Evolutionary conservation across 2,329 filamentous ascomycete species (phyloP), one percentile per base, ranked within the genome.

Genomic region (Claviceps lovelessii): DNA sequence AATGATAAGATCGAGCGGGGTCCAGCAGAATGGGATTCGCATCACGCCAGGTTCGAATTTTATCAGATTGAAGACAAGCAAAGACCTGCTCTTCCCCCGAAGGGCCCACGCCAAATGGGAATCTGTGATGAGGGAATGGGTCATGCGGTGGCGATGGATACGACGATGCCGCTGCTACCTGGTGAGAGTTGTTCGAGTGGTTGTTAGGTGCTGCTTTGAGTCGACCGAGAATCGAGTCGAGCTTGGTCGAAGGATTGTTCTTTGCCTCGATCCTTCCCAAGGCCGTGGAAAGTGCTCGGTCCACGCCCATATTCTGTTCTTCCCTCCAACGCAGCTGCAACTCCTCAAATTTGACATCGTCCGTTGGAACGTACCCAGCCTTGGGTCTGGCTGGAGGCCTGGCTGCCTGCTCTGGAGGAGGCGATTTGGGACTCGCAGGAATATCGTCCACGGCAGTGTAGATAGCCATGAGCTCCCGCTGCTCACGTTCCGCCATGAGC

Each of bases 401-500:
- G 3, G 59, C 55, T 15, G 60, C 57, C 33, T 47, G 55, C 59
- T 74, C 73, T 8, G 63, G 67, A 1, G 65, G 65, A 0, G 79
- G 79, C 13, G 78, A 81, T 61, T 77, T 77, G 13, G 79, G 78
- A 4, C 77, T 76, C 2, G 73, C 68, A 1, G 79, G 79, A 50
- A 82, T 80, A 57, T 82, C 78, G 4, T 73, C 69, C 1, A 68
- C 61, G 50, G 76, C 73, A 1, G 74, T 74, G 61, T 83, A 83
- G 48, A 81, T 70, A n/a, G 72, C 77, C 76, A 85, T 81, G 39
- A 85, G 71, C 61, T 82, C 80, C 11, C 72, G 72, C 49, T 74
- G 75, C 62, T 84, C 81, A 31, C 80, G 76, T 49, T 78, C 73
- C 7, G 73, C 71, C 64, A 83, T 82, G 29, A 69, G 64, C 57